phyloP scores from a whole-genome alignment of 140 eudicot genomes.

The Artemisia princeps region DNA sequence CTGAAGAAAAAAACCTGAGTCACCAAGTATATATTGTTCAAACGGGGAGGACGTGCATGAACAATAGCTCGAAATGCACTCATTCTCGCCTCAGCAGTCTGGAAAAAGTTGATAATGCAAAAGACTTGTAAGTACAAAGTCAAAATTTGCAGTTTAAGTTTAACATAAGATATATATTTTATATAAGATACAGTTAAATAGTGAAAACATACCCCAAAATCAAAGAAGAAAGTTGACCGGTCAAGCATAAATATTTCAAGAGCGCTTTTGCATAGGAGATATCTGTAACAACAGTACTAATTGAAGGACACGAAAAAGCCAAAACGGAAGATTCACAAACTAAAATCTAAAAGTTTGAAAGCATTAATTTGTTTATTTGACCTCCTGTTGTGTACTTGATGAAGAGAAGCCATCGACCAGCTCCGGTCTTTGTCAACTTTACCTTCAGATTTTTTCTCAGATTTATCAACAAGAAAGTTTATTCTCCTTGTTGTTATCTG shows the following conservation, averaged over 20 bases:
- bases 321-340: no score
- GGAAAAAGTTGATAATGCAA: slow-evolving; percentile 26
- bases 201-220: slow-evolving; percentile 69
- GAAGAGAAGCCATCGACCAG: slow-evolving; percentile 91
- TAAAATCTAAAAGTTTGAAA: neutral
- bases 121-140: slow-evolving; percentile 17
- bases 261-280: slow-evolving; percentile 89
- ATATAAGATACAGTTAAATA: slow-evolving; percentile 1
- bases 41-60: slow-evolving; percentile 84
- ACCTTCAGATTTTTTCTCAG: slow-evolving; percentile 36
- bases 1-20: slow-evolving; percentile 58
- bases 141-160: slow-evolving; percentile 9
- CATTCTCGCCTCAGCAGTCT: slow-evolving; percentile 76
- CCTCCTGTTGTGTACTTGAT: slow-evolving; percentile 94
- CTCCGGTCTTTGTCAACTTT: slow-evolving; percentile 62
- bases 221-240: slow-evolving; percentile 86
- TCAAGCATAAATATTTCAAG: slow-evolving; percentile 94
- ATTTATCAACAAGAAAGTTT: slow-evolving; percentile 72
- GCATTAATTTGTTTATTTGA: slow-evolving; percentile 20
- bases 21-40: slow-evolving; percentile 69
- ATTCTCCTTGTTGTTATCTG: slow-evolving; percentile 83
- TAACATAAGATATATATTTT: neutral
- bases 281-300: slow-evolving; percentile 42
- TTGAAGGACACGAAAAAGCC: no score
- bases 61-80: slow-evolving; percentile 87